Base-by-base conservation (phyloP, 495 filamentous ascomycete genomes). In the Aspergillus egyptiacus region DNA sequence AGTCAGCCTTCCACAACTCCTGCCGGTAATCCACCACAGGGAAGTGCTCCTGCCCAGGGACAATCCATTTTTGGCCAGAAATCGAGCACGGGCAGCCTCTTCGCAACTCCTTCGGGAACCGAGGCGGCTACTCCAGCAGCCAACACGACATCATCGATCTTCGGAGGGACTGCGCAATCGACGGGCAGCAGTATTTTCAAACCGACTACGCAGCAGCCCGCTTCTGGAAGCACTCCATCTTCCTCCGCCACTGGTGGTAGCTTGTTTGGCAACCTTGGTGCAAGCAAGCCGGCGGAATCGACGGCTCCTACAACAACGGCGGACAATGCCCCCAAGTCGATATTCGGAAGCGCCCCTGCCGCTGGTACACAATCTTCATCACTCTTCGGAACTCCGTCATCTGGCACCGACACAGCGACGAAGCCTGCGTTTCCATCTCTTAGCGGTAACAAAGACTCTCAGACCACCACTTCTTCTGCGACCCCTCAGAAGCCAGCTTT, bases 1-100 rank as follows among this genome's bases (percentile, higher is more conserved):
- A 67, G 69, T 30, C 62, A 49, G 28, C 37, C 67, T 22, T 84
- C 80, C 2, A 85, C 81, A 24, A 85, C 81, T 48, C 81, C 81
- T 33, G 81, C 80, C 44, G 80, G 80, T 25, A 78, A 78, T 53
- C 81, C 81, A 17, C 81, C 81, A 7, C 57, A 60, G 37, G 60
- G 64, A 57, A 52, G 50, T 52, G 27, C 64, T 25, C 32, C 56
- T 24, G 55, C 52, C n/a, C 54, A 64, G 37, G 46, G 55, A n/a
- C 57, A 50, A 24, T 53, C 64, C 13, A 41, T 63, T 9, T 67
- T 67, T 46, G 56, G 61, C 28, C 64, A 66, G 24, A 71, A 70
- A 38, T 35, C 69, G 9, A 58, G 62, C 23, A 50, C 69, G 9
- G 59, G 62, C 23, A 50, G 51, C 48, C 55, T 70, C 0, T 73